Conservation (phyloP, 306 rosid genomes). For the Cicer judaicum region DNA sequence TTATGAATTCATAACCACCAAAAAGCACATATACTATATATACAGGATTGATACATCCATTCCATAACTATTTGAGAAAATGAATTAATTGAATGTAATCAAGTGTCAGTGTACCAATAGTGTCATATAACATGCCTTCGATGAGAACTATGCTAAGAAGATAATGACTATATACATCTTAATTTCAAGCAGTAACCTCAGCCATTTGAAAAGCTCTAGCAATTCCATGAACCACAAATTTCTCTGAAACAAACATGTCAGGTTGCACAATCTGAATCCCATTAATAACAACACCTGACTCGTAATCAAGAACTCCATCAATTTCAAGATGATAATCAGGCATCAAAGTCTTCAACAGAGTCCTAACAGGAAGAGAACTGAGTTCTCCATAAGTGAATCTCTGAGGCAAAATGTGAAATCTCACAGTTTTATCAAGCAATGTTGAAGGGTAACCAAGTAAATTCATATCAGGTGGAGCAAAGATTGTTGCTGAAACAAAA, state of each 20-base stretch:
- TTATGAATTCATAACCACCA: not conserved
- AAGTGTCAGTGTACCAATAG: too few species aligned
- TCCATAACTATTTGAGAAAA: too few species aligned
- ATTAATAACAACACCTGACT: constrained; percentile 51
- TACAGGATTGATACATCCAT: too few species aligned
- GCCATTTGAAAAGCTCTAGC: constrained; percentile 58
- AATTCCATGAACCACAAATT: constrained; percentile 74
- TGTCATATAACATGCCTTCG: too few species aligned
- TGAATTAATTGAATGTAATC: too few species aligned
- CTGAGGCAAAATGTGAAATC: constrained; percentile 74
- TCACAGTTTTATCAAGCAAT: constrained; percentile 61
- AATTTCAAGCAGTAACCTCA: constrained; percentile 9
- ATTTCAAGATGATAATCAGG: constrained; percentile 56
- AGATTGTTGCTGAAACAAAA: constrained; percentile 57
- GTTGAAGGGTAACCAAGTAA: constrained; percentile 45
- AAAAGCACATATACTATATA: too few species aligned
- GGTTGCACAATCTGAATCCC: constrained; percentile 69
- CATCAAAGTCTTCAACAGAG: constrained; percentile 54
- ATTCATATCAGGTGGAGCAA: constrained; percentile 67
- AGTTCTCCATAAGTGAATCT: constrained; percentile 56
- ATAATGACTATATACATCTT: too few species aligned
- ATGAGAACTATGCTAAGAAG: too few species aligned
- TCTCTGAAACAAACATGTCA: constrained; percentile 58
- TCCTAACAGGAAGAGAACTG: constrained; percentile 48
- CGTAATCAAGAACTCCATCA: constrained; percentile 45